Conservation (phyloP, 1,284 basidiomycete genomes). For the Anthracocystis panici-leucophaei region DNA sequence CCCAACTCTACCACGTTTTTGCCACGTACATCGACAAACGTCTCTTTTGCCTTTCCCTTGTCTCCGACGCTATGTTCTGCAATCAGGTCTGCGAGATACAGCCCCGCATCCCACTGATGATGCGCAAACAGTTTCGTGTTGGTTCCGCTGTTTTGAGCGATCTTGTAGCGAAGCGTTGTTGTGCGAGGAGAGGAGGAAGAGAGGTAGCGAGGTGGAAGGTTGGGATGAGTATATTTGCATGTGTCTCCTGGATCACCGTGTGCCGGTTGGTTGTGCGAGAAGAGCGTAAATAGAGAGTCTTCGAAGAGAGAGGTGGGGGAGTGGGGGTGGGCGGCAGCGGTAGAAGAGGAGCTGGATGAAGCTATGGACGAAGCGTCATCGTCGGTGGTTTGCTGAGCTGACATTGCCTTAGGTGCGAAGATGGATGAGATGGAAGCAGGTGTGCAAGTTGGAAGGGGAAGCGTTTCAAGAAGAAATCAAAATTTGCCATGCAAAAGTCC, state of each 20-base stretch:
- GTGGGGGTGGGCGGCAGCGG: constrained; percentile 4
- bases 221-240: constrained; percentile 41
- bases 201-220: constrained; percentile 40
- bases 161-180: constrained; percentile 45
- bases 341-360: constrained; percentile 12
- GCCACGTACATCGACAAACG: constrained; percentile 46
- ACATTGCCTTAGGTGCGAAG: not conserved
- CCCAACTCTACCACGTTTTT: constrained; percentile 58
- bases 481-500: not conserved
- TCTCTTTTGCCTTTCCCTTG: not conserved
- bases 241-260: constrained; percentile 60
- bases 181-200: not conserved
- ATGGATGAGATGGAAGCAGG: not conserved
- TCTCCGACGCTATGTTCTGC: constrained; percentile 25
- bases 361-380: constrained; percentile 10
- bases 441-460: not conserved
- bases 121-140: constrained; percentile 66
- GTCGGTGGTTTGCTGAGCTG: not conserved
- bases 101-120: constrained; percentile 67
- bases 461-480: constrained; percentile 2
- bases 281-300: constrained; percentile 61
- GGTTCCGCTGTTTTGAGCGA: constrained; percentile 47
- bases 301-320: constrained; percentile 57
- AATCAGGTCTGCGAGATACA: constrained; percentile 57
- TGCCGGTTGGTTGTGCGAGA: constrained; percentile 61